These are phyloP conservation scores for Aspergillus candidus DNA, from an alignment of 2,329 filamentous ascomycete species.

Conservation along the genomic window DNA sequence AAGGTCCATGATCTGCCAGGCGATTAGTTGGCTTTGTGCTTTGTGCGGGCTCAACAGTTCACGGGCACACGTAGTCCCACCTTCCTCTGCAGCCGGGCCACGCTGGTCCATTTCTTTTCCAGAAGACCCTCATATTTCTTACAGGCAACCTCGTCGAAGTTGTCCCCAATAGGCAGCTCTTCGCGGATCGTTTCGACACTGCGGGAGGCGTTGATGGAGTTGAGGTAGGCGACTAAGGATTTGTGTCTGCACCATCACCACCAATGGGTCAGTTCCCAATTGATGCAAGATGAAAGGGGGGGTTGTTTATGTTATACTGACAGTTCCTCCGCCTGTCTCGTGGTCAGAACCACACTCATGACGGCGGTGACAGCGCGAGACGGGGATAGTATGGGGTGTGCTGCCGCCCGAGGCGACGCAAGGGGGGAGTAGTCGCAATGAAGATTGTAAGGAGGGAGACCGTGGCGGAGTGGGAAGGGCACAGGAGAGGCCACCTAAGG, in stretches of 20 bases:
- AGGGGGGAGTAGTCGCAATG: no score
- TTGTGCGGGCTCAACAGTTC: not conserved
- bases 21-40: slow-evolving; percentile 1
- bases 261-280: not conserved
- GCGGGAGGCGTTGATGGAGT: slow-evolving; percentile 63
- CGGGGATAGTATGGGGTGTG: no score
- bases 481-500: no score
- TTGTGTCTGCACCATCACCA: slow-evolving; percentile 62
- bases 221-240: slow-evolving; percentile 83
- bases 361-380: slow-evolving; percentile 9
- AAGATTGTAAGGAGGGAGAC: no score
- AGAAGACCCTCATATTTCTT: slow-evolving; percentile 93
- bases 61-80: slow-evolving; percentile 38
- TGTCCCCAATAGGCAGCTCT: slow-evolving; percentile 57
- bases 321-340: slow-evolving; percentile 83
- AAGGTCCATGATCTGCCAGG: slow-evolving; percentile 79
- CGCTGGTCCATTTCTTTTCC: slow-evolving; percentile 98
- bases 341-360: slow-evolving; percentile 71
- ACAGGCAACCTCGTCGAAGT: slow-evolving; percentile 70
- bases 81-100: slow-evolving; percentile 94
- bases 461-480: no score
- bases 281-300: not conserved
- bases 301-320: slow-evolving; percentile 45
- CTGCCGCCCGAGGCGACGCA: no score
- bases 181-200: slow-evolving; percentile 66